A percentile compares a stretch with the other conserved stretches of the same genome.
These are phyloP conservation scores for Dichotomocladium elegans DNA, from an alignment of 371 early-diverging fungal genomes.

Conservation along the genomic window DNA sequence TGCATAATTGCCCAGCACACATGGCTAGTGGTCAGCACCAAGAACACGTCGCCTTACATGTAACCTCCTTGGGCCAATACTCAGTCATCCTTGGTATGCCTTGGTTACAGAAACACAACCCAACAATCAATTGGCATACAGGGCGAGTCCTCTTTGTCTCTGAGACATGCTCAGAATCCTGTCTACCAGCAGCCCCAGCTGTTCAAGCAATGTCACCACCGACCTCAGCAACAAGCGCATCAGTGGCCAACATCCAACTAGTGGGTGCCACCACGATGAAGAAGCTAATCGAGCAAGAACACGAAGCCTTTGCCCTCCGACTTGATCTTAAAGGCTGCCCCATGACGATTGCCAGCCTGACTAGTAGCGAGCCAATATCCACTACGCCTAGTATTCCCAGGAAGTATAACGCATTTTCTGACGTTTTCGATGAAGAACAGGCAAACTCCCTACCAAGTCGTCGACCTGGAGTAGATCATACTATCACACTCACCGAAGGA, in stretches of 20 bases:
- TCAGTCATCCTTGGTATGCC: slow-evolving; percentile 9
- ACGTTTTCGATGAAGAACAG: slow-evolving; percentile 12
- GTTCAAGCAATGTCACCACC: not conserved
- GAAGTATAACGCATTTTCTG: slow-evolving; percentile 8
- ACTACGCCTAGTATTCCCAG: slow-evolving; percentile 2
- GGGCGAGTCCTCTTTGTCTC: not conserved
- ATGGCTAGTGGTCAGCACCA: not conserved
- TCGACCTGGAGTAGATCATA: slow-evolving; percentile 11
- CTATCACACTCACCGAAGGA: slow-evolving; percentile 13
- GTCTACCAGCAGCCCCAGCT: not conserved
- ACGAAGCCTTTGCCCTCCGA: no score
- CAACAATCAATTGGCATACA: not conserved
- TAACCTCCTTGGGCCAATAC: not conserved
- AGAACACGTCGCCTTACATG: not conserved
- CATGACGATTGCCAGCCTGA: no score
- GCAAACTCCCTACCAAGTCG: slow-evolving; percentile 16
- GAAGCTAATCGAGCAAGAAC: no score
- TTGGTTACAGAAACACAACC: slow-evolving; percentile 6
- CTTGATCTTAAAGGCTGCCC: no score
- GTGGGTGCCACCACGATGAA: no score
- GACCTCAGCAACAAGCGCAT: no score
- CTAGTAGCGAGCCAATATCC: no score
- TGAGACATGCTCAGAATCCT: not conserved
- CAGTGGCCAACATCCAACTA: not conserved
- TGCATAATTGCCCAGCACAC: not conserved